Conservation (phyloP, 371 early-diverging fungal species). For the Mortierella sp. region DNA sequence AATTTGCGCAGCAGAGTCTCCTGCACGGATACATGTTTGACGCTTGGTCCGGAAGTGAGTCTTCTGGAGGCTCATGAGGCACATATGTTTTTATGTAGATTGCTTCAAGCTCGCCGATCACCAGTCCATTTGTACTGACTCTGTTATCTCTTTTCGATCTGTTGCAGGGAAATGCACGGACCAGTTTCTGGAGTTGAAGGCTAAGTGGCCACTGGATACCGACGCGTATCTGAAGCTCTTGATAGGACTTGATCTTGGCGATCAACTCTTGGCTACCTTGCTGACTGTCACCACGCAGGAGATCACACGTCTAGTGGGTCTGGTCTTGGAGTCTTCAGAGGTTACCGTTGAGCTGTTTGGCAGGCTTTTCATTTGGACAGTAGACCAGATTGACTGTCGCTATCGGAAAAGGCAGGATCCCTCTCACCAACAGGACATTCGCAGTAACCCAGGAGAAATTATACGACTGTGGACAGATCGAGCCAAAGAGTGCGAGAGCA, state of each 20-base stretch:
- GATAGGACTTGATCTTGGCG: constrained; percentile 20
- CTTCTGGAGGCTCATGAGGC: background rate
- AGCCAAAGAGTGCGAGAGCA: constrained; percentile 7
- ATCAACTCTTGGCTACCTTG: constrained; percentile 16
- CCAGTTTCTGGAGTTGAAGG: constrained; percentile 41
- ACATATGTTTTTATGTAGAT: background rate
- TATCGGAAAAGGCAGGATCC: background rate
- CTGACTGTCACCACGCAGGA: constrained; percentile 20
- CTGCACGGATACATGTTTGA: constrained; percentile 54
- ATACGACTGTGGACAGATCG: constrained; percentile 11
- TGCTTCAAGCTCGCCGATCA: no score
- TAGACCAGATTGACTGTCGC: constrained; percentile 1
- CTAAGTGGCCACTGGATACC: constrained; percentile 29
- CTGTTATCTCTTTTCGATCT: background rate
- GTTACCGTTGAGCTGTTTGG: constrained; percentile 3
- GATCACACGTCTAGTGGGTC: constrained; percentile 4
- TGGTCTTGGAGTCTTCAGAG: constrained; percentile 19
- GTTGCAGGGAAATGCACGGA: constrained; percentile 40
- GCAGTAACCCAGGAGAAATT: background rate
- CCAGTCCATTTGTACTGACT: background rate
- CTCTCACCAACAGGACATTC: background rate
- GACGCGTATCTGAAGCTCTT: constrained; percentile 25
- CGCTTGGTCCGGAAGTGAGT: constrained; percentile 46
- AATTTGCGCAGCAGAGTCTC: background rate
- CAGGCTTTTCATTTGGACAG: constrained; percentile 30